A percentile compares a stretch with the other conserved stretches of the same genome.
These are phyloP conservation scores for Sarcomyxa edulis DNA, from an alignment of 768 basidiomycete species.

Conservation along the genomic window DNA sequence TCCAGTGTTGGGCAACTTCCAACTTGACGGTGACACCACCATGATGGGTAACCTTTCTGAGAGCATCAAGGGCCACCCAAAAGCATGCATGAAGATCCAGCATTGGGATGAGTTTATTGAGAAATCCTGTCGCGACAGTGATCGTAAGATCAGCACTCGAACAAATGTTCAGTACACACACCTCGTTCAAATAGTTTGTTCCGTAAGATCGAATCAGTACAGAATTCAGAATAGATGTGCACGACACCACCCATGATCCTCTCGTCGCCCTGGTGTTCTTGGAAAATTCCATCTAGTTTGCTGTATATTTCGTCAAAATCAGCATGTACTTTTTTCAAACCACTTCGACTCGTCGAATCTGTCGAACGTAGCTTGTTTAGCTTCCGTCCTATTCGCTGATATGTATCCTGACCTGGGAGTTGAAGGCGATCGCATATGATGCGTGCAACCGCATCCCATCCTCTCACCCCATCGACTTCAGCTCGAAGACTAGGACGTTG, in stretches of 20 bases:
- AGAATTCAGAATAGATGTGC: conserved; percentile 62
- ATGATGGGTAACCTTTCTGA: conserved; percentile 58
- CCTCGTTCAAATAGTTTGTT: conserved; percentile 57
- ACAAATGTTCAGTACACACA: conserved; percentile 13
- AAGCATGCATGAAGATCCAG: conserved; percentile 42
- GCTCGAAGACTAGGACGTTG: no score
- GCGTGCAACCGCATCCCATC: no score
- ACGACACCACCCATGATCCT: conserved; percentile 52
- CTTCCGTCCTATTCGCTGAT: background rate
- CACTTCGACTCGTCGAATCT: conserved; percentile 54
- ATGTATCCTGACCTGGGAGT: no score
- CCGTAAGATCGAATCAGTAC: conserved; percentile 52
- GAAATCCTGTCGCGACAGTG: conserved; percentile 33
- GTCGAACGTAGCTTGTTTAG: background rate
- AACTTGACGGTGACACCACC: conserved; percentile 45
- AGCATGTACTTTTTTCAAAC: conserved; percentile 57
- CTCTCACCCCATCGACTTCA: no score
- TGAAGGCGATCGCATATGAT: no score
- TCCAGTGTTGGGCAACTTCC: conserved; percentile 44
- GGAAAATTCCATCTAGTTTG: conserved; percentile 45
- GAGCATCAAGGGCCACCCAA: conserved; percentile 47
- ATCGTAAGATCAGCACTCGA: background rate
- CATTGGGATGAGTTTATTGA: conserved; percentile 51
- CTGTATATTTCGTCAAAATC: conserved; percentile 49
- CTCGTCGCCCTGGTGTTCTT: conserved; percentile 34